Evolutionary conservation across 768 basidiomycete genomes (phyloP), one percentile per base, ranked within the genome.

Genomic region (Suillus subluteus): DNA sequence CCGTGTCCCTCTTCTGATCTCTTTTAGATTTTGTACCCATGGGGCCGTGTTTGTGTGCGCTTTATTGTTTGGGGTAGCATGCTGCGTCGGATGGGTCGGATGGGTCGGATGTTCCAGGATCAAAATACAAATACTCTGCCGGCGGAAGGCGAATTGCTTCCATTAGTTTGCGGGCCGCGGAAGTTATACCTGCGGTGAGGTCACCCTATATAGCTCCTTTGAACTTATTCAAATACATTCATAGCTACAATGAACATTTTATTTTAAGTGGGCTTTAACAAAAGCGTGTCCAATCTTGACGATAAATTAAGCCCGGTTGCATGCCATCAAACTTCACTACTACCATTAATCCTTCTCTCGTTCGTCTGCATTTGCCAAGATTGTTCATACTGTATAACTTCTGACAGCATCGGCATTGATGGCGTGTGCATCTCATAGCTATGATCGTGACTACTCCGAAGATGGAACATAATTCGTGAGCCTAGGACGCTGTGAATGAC

Each of bases 381-480:
- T 13, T 6, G 59, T 43, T 0, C 12, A 61, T 21, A 32, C 2
- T 13, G 40, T 0, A 61, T 32, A 43, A 0, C 4, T 43, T 21
- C 41, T 12, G 26, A 6, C 2, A 11, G 0, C 3, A 43, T 30
- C 9, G 3, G 2, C 6, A 6, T 5, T 4, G 26, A 13, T 21
- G 41, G 8, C 3, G 35, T 13, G 21, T 35, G 21, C 12, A 2
- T 30, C 26, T 61, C 41, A 18, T 43, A 15, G 18, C 4, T 4
- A 21, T 61, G 46, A 48, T 37, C 52, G 43, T 73, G 69, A 37
- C 71, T 73, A 32, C 69, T 54, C 30, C 63, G 68, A 5, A 78
- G 75, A 50, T 70, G 73, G 69, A 75, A 78, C 40, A 75, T 72
- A 26, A 75, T 78, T 26, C 76, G 69, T 56, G 66, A 71, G 40